These are phyloP conservation scores for Mrakia blollopis DNA, from an alignment of 768 basidiomycete species.

Conservation along the genomic window DNA sequence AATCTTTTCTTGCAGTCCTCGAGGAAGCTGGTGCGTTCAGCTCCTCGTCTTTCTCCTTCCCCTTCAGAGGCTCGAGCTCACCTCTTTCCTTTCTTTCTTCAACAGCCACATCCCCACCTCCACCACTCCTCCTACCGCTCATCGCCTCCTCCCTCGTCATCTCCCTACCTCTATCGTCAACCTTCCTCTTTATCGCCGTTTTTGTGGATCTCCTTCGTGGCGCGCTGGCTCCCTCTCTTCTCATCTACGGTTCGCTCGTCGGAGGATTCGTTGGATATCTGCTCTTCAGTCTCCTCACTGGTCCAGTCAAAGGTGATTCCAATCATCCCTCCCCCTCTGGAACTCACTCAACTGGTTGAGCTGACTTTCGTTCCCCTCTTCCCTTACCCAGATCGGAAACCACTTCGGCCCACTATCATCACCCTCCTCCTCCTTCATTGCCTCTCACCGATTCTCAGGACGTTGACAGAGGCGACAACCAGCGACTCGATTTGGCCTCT, in stretches of 20 bases:
- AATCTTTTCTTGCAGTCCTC: constrained; percentile 55
- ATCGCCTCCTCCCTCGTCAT: constrained; percentile 67
- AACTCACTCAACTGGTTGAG: not conserved
- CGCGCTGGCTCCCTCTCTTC: constrained; percentile 43
- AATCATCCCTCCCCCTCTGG: not conserved
- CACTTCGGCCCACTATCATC: constrained; percentile 72
- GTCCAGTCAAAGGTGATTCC: constrained; percentile 6
- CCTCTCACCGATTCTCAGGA: constrained; percentile 82
- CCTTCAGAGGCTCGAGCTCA: not conserved
- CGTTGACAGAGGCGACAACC: constrained; percentile 88
- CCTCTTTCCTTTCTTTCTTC: constrained; percentile 61
- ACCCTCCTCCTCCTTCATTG: constrained; percentile 85
- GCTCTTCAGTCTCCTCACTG: not conserved
- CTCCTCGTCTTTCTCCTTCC: not conserved
- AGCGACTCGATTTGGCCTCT: constrained; percentile 96
- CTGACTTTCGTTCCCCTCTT: not conserved
- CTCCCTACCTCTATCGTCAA: constrained; percentile 75
- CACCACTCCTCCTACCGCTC: constrained; percentile 52
- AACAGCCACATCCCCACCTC: constrained; percentile 50
- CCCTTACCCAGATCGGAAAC: constrained; percentile 56
- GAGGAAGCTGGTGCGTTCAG: constrained; percentile 25
- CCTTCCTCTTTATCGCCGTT: constrained; percentile 73
- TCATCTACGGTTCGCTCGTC: constrained; percentile 24
- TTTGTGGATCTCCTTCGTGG: constrained; percentile 67
- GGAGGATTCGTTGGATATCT: not conserved